These are phyloP conservation scores for Ceratocystis variospora DNA, from an alignment of 2,329 filamentous ascomycete genomes.

Conservation along the genomic window DNA sequence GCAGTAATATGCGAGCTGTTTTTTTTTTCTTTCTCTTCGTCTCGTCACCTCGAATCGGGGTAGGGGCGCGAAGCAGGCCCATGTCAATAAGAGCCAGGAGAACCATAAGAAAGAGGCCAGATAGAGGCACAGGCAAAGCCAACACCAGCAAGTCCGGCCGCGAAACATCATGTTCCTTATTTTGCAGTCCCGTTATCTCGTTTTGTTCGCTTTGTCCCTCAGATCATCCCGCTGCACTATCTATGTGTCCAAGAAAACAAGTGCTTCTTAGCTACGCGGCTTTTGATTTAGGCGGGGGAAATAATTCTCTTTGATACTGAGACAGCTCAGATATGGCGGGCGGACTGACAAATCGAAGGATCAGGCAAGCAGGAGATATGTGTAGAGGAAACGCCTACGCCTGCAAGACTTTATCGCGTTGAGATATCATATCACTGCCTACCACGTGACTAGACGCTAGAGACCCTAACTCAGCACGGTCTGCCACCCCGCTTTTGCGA, in stretches of 20 bases:
- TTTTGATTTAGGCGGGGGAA: neutral
- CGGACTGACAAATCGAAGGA: neutral
- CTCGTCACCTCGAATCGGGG: no score
- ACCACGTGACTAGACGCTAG: neutral
- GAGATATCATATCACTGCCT: neutral
- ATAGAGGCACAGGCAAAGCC: neutral
- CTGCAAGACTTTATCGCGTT: no score
- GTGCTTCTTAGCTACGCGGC: neutral
- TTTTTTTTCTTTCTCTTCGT: neutral
- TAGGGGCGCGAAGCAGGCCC: no score
- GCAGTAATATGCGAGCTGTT: neutral
- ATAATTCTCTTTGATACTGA: neutral
- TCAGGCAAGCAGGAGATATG: neutral
- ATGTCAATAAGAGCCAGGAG: no score
- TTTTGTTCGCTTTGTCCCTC: neutral
- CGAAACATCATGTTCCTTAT: neutral
- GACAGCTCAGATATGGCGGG: neutral
- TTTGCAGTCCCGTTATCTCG: neutral
- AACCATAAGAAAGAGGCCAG: neutral
- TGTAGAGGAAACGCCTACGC: no score
- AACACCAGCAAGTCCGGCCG: neutral
- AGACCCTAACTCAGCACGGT: no score
- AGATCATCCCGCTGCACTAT: neutral
- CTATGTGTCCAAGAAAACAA: neutral
- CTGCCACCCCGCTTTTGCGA: no score